These are phyloP conservation scores for Paecilomyces dactylethromorphus DNA, from an alignment of 2,329 filamentous ascomycete genomes.

Conservation along the genomic window DNA sequence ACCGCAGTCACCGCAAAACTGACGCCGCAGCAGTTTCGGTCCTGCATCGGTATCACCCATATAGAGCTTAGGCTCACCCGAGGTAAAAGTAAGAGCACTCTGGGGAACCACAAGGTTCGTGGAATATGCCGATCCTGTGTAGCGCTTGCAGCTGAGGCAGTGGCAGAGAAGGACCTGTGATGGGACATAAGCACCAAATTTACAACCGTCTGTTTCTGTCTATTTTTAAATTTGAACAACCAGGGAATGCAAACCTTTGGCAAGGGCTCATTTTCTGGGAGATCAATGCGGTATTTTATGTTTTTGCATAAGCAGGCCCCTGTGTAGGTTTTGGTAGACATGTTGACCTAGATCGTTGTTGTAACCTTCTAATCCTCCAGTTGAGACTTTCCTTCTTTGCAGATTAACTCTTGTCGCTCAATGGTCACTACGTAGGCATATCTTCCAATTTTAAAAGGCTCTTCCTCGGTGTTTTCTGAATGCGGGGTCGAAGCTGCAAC, in stretches of 20 bases:
- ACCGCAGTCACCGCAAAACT: slow-evolving; percentile 18
- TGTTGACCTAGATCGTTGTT: not conserved
- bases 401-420: not conserved
- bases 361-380: not conserved
- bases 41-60: slow-evolving; percentile 9
- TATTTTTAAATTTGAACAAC: not conserved
- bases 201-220: not conserved
- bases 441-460: not conserved
- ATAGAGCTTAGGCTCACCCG: slow-evolving; percentile 14
- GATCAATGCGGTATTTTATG: slow-evolving; percentile 9
- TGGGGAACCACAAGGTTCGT: slow-evolving; percentile 14
- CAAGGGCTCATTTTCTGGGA: slow-evolving; percentile 7
- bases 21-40: slow-evolving; percentile 7
- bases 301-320: slow-evolving; percentile 9
- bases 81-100: slow-evolving; percentile 10
- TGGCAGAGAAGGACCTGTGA: slow-evolving; percentile 15
- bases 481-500: not conserved
- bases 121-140: slow-evolving; percentile 18
- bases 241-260: slow-evolving; percentile 12
- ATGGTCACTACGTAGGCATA: not conserved
- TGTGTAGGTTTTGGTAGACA: slow-evolving; percentile 9
- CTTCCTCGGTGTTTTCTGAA: not conserved
- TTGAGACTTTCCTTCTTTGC: not conserved
- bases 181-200: not conserved
- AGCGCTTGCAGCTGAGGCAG: slow-evolving; percentile 18